phyloP scores from a whole-genome alignment of 192 early-diverging fungal species.

The Gigaspora rosea region DNA sequence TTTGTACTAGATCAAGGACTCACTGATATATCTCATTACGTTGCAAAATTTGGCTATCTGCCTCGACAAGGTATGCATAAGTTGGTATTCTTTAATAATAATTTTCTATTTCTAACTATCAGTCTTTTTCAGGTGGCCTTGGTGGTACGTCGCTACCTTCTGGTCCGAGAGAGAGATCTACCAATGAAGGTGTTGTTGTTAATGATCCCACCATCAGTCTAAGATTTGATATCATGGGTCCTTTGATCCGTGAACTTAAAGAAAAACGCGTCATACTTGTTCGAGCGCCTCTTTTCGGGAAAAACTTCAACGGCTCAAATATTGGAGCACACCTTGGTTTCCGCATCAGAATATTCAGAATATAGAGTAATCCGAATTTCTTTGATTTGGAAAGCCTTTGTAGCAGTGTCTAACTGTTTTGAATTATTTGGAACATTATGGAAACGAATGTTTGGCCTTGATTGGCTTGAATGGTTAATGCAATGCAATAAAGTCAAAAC shows the following conservation, averaged over 20 bases:
- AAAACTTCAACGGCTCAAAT: slow-evolving; percentile 22
- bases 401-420: not conserved
- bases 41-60: no score
- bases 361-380: slow-evolving; percentile 21
- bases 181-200: not conserved
- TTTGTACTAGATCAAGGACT: no score
- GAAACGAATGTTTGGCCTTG: not conserved
- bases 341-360: not conserved
- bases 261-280: slow-evolving; percentile 8
- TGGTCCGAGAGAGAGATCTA: not conserved
- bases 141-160: slow-evolving; percentile 8
- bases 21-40: no score
- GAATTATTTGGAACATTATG: slow-evolving; percentile 6
- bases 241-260: not conserved
- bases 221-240: not conserved
- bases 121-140: not conserved
- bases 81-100: no score
- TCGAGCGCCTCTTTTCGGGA: slow-evolving; percentile 22
- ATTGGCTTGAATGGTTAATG: slow-evolving; percentile 14
- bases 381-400: slow-evolving; percentile 22
- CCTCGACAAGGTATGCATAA: no score
- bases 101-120: no score
- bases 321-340: not conserved
- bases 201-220: not conserved
- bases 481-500: slow-evolving; percentile 18